These are phyloP conservation scores for Solanum pennellii DNA, from an alignment of 257 asterid genomes.

Conservation along the genomic window DNA sequence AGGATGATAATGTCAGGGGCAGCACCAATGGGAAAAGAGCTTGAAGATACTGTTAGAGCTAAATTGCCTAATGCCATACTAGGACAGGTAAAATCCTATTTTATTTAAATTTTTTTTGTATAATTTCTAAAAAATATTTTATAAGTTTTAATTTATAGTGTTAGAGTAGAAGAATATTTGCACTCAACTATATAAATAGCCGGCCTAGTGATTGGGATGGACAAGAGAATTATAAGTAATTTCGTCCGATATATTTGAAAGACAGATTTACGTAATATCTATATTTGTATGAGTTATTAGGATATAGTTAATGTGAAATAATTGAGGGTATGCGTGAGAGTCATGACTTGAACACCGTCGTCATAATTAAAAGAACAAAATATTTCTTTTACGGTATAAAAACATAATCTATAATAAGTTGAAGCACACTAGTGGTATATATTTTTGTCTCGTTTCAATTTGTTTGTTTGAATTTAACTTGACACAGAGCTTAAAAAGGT, in stretches of 20 bases:
- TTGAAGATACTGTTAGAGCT: constrained; percentile 24
- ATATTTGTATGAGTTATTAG: not conserved
- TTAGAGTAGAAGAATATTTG: not conserved
- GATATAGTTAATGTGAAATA: not conserved
- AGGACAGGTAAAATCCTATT: constrained; percentile 21
- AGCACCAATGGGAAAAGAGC: constrained; percentile 34
- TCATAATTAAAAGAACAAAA: not conserved
- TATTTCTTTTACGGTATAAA: not conserved
- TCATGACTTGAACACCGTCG: not conserved
- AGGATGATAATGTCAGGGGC: constrained; percentile 30
- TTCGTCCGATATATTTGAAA: not conserved
- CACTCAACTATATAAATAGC: not conserved
- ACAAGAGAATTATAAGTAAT: not conserved
- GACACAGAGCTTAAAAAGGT: not conserved
- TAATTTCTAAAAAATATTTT: not conserved
- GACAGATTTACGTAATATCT: not conserved
- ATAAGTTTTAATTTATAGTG: not conserved
- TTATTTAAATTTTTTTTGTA: not conserved
- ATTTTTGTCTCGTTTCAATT: not conserved
- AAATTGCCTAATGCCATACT: constrained; percentile 26
- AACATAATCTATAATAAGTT: not conserved
- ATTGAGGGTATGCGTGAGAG: not conserved
- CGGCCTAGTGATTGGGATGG: not conserved
- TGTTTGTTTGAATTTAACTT: not conserved
- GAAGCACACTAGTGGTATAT: not conserved